Evolutionary conservation across 441 rosid species (phyloP).

Genomic region (Populus hybrid): DNA sequence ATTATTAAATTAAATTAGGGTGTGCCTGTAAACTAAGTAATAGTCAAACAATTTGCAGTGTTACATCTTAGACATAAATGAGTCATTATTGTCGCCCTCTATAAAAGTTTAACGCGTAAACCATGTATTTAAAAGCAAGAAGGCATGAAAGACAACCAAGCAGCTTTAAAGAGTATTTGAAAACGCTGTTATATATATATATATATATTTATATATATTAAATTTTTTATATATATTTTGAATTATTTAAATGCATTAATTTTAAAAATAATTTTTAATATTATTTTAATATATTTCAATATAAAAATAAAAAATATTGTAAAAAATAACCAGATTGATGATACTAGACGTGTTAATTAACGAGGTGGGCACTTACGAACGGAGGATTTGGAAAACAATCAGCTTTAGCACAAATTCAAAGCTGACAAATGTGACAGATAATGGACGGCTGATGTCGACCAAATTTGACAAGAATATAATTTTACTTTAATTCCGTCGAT

Average conservation of each 20-base stretch:
- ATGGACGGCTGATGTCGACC: background rate
- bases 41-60: no score
- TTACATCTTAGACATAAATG: background rate
- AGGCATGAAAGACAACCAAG: background rate
- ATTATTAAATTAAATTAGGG: no score
- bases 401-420: background rate
- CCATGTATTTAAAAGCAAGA: background rate
- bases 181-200: no score
- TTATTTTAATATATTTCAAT: no score
- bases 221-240: no score
- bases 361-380: background rate
- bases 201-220: no score
- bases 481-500: background rate
- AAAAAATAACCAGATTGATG: no score
- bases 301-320: no score
- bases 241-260: no score
- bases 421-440: background rate
- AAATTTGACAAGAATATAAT: background rate
- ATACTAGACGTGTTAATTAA: no score
- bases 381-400: background rate
- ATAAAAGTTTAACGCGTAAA: background rate
- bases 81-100: background rate
- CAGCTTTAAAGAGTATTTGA: no score
- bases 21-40: background rate
- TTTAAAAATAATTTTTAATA: no score